Conservation (phyloP, 1,284 basidiomycete species). For the Irpex sp. region DNA sequence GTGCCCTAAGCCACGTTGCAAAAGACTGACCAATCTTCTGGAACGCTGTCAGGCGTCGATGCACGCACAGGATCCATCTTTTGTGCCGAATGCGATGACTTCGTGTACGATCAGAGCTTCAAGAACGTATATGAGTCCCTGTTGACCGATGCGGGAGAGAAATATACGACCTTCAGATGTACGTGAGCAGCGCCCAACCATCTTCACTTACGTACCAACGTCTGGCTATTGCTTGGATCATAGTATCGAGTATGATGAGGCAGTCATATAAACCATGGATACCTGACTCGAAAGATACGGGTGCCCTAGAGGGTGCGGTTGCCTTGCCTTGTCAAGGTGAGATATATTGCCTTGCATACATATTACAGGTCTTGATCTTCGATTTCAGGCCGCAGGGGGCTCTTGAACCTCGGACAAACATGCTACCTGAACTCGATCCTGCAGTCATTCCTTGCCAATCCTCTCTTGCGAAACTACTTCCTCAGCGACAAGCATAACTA, state of each 20-base stretch:
- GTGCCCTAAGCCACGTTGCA: neutral
- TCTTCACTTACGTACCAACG: neutral
- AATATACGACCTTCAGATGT: neutral
- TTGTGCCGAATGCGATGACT: slow-evolving; percentile 57
- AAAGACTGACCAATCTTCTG: neutral
- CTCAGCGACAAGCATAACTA: slow-evolving; percentile 83
- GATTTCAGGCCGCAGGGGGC: slow-evolving; percentile 69
- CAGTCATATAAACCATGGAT: slow-evolving; percentile 45
- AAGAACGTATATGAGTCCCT: slow-evolving; percentile 36
- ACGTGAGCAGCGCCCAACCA: neutral
- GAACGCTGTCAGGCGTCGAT: slow-evolving; percentile 45
- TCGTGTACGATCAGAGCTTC: slow-evolving; percentile 47
- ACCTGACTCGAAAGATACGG: slow-evolving; percentile 34
- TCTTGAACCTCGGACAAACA: slow-evolving; percentile 92
- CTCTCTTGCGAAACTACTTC: slow-evolving; percentile 87
- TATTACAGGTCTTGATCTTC: neutral
- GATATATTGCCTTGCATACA: neutral
- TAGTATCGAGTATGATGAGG: slow-evolving; percentile 37
- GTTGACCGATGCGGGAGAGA: slow-evolving; percentile 46
- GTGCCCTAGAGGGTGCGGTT: slow-evolving; percentile 31
- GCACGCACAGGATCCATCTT: slow-evolving; percentile 54
- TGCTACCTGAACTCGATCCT: slow-evolving; percentile 94
- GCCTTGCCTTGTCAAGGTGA: slow-evolving; percentile 66
- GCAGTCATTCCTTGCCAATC: slow-evolving; percentile 92
- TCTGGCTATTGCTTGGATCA: neutral